phyloP scores from a whole-genome alignment of 148 eudicot genomes.

The Arbutus unedo region DNA sequence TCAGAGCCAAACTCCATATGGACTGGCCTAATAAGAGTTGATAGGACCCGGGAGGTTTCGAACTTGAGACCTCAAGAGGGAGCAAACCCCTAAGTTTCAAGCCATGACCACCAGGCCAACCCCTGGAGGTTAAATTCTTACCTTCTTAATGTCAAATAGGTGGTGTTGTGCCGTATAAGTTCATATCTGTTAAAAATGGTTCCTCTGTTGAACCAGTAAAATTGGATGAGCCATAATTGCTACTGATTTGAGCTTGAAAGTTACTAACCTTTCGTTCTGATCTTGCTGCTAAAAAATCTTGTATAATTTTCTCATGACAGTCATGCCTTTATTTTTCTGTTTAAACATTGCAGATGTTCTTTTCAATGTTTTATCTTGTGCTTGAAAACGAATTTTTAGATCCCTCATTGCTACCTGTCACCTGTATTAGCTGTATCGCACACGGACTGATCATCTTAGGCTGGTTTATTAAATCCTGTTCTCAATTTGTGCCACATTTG shows the following conservation, averaged over 20 bases:
- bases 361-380: neutral
- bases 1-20: too few relatives aligned
- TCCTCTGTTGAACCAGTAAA: slow-evolving; percentile 3
- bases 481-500: neutral
- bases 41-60: too few relatives aligned
- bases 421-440: neutral
- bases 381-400: neutral
- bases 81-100: too few relatives aligned
- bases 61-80: too few relatives aligned
- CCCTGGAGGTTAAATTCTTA: neutral
- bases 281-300: neutral
- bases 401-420: neutral
- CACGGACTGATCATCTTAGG: too few relatives aligned
- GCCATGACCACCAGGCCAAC: too few relatives aligned
- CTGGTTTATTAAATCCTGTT: neutral
- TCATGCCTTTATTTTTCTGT: neutral
- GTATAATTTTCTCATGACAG: neutral
- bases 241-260: neutral
- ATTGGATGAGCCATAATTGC: neutral
- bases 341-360: neutral
- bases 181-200: neutral
- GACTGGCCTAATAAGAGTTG: too few relatives aligned
- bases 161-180: neutral
- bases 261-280: neutral
- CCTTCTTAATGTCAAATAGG: neutral